Base-by-base conservation (phyloP, 768 basidiomycete species). In the Fibroporia radiculosa region DNA sequence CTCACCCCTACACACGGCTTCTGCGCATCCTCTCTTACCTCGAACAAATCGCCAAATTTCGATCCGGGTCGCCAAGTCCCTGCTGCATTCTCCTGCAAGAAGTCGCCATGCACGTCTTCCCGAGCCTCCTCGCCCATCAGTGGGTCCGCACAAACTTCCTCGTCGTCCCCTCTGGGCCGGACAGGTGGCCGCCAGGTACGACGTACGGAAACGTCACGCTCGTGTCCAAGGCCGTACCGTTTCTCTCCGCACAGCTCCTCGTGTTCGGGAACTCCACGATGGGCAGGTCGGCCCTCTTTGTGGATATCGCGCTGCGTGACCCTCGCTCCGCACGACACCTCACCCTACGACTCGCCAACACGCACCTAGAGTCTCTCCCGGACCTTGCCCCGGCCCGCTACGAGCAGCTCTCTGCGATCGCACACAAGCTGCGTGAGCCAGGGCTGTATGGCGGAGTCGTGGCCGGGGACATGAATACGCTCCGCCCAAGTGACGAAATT, bases 381-480 rank as follows among this genome's bases (percentile, higher is more conserved):
- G 13, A 40, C 0, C 81, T 80, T 13, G 45, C n/a, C 49, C 51
- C 18, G 29, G 46, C 7, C 63, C 69, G 48, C 18, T 63, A 73
- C 12, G 59, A 59, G 41, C 84, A 88, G 63, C 49, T 87, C 53
- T 60, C 62, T 28, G 61, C 78, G 34, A 69, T 82, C 41, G 66
- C 73, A 12, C 63, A 70, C 19, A 59, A 76, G 56, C 56, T 87
- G 53, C 69, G 66, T 54, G 69, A 71, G 47, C 60, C 65, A 8
- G 57, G 51, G 0, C 57, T 82, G 13, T 61, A 69, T 20, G 82
- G 78, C 1, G 85, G 82, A 0, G 51, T 88, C 2, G 71, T 85
- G 28, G 73, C 71, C 1, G 85, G 85, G 1, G 84, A 86, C 54
- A 84, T 87, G 80, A 86, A 85, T 50, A 70, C 78, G 37, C 77